Evolutionary conservation across 441 rosid genomes (phyloP).

Genomic region (Brassica balearica): DNA sequence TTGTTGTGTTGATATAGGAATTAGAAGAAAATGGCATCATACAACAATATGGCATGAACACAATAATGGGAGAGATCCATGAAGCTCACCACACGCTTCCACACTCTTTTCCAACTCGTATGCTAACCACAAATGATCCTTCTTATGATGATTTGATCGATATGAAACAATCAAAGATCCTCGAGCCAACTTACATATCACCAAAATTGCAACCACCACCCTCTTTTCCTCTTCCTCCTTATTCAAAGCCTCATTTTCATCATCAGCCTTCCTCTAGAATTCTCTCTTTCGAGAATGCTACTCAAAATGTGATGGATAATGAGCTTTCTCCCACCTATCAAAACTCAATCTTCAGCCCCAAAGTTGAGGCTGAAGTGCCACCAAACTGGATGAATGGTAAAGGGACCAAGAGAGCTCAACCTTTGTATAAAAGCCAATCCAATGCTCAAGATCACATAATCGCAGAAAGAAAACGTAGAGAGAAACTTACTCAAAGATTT

Average conservation of each 20-base stretch:
- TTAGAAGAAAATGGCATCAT: conserved; percentile 35
- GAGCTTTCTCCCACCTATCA: conserved; percentile 32
- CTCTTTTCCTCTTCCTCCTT: conserved; percentile 15
- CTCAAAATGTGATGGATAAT: conserved; percentile 17
- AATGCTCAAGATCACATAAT: conserved; percentile 71
- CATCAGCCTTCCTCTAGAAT: conserved; percentile 32
- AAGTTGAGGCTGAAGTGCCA: conserved; percentile 12
- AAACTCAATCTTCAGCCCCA: conserved; percentile 20
- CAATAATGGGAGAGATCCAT: conserved; percentile 28
- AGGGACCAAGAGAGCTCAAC: conserved; percentile 26
- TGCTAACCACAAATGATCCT: background rate
- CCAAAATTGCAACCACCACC: conserved; percentile 19
- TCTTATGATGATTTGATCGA: conserved; percentile 35
- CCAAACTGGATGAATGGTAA: conserved; percentile 5
- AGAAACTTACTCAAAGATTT: conserved; percentile 83
- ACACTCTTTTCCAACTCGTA: conserved; percentile 25
- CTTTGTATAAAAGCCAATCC: conserved; percentile 25
- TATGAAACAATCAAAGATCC: conserved; percentile 38
- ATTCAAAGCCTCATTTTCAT: conserved; percentile 32
- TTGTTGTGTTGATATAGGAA: conserved; percentile 26
- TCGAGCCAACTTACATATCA: conserved; percentile 29
- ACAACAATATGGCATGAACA: conserved; percentile 30
- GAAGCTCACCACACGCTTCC: conserved; percentile 30
- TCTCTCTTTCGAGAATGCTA: conserved; percentile 27
- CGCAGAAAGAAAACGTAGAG: conserved; percentile 87